Conservation (phyloP, 2,329 filamentous ascomycete genomes). For the Bipolaris gigantea region DNA sequence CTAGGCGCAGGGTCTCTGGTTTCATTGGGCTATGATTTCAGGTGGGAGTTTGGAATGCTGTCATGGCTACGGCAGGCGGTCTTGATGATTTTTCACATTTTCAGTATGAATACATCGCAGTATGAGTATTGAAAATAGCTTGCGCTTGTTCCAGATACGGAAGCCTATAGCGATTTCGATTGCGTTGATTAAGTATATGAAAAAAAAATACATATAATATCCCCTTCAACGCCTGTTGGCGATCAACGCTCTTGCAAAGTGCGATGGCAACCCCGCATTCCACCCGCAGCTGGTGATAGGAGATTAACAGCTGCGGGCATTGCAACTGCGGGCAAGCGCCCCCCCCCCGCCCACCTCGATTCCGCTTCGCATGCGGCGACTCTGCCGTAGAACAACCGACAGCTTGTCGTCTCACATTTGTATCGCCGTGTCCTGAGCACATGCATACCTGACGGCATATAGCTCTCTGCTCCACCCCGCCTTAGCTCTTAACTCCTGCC, state of each 20-base stretch:
- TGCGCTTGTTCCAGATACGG: not conserved
- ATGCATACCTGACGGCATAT: not conserved
- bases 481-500: not conserved
- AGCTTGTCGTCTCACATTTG: not conserved
- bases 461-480: not conserved
- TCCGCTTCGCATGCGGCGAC: slow-evolving; percentile 12
- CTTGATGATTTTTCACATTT: slow-evolving; percentile 6
- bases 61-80: not conserved
- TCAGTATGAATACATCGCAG: slow-evolving; percentile 7
- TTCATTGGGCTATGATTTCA: slow-evolving; percentile 4
- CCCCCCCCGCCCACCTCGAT: slow-evolving; percentile 23
- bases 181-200: not conserved
- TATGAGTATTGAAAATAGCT: not conserved
- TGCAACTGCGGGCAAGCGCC: slow-evolving; percentile 17
- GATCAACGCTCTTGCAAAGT: slow-evolving; percentile 2
- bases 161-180: not conserved
- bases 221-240: slow-evolving; percentile 5
- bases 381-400: not conserved
- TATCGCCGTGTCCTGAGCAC: not conserved
- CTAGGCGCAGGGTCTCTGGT: slow-evolving; percentile 12
- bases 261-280: slow-evolving; percentile 8
- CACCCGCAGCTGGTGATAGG: slow-evolving; percentile 24
- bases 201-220: not conserved
- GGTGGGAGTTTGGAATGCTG: slow-evolving; percentile 11
- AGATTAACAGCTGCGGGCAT: slow-evolving; percentile 2